These are phyloP conservation scores for Scleroderma bovista DNA, from an alignment of 768 basidiomycete species.

Conservation along the genomic window DNA sequence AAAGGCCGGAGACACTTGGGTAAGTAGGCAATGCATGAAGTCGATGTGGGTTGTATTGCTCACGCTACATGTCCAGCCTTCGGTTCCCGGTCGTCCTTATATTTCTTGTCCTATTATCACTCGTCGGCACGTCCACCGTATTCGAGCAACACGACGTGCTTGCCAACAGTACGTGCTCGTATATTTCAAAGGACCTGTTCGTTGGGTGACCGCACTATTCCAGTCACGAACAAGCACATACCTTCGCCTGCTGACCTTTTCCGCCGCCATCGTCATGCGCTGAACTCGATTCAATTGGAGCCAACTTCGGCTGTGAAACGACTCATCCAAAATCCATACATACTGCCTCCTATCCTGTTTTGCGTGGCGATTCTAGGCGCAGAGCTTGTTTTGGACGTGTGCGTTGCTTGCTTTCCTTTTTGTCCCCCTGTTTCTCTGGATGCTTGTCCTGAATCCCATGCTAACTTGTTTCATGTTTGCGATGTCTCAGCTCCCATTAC, in stretches of 20 bases:
- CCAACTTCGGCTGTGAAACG: constrained; percentile 11
- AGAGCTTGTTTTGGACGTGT: constrained; percentile 52
- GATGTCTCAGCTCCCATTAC: constrained; percentile 43
- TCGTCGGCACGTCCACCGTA: constrained; percentile 49
- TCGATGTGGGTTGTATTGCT: background rate
- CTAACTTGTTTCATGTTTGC: background rate
- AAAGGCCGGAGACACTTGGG: constrained; percentile 36
- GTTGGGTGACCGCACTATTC: background rate
- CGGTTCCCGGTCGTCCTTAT: constrained; percentile 61
- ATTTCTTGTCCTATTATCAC: constrained; percentile 49
- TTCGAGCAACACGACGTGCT: constrained; percentile 64
- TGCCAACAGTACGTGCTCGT: constrained; percentile 47
- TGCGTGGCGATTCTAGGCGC: constrained; percentile 50
- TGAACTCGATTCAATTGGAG: constrained; percentile 3
- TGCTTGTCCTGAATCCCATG: background rate
- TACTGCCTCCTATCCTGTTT: constrained; percentile 56
- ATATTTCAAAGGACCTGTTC: background rate
- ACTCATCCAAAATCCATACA: constrained; percentile 71
- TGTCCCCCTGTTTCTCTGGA: background rate
- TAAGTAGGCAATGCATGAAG: constrained; percentile 19
- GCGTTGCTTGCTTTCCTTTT: constrained; percentile 24
- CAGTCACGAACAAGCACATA: constrained; percentile 60
- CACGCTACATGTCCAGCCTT: constrained; percentile 36
- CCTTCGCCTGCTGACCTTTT: constrained; percentile 47
- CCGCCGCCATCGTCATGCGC: constrained; percentile 18